phyloP scores from a whole-genome alignment of 192 early-diverging fungal genomes.

The Pilobolus umbonatus region DNA sequence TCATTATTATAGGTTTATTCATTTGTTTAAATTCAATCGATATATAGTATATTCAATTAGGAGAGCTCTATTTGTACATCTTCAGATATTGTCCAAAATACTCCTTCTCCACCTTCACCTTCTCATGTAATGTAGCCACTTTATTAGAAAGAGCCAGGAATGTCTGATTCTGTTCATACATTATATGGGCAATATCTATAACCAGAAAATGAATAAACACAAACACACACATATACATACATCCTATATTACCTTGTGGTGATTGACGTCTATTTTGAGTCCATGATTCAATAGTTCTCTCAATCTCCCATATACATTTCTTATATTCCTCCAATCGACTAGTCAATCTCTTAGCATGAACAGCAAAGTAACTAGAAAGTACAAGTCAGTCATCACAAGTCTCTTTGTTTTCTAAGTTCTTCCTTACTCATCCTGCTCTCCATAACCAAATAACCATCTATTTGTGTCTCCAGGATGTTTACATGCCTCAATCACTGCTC shows the following conservation, averaged over 20 bases:
- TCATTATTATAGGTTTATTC: no score
- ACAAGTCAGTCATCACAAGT: no score
- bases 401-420: no score
- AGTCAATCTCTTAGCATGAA: constrained; percentile 13
- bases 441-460: constrained; percentile 28
- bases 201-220: background rate
- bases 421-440: constrained; percentile 27
- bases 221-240: background rate
- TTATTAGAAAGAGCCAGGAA: constrained; percentile 24
- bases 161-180: constrained; percentile 23
- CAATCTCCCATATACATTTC: constrained; percentile 29
- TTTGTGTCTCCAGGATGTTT: constrained; percentile 15
- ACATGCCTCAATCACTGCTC: constrained; percentile 20
- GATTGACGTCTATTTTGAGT: constrained; percentile 19
- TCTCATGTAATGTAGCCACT: constrained; percentile 27
- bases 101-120: constrained; percentile 11
- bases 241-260: constrained; percentile 13
- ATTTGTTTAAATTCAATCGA: no score
- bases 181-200: constrained; percentile 28
- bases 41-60: no score
- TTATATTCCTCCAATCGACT: constrained; percentile 30
- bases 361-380: constrained; percentile 22
- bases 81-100: constrained; percentile 15
- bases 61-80: constrained; percentile 7
- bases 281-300: constrained; percentile 22